Conservation (phyloP, 2,329 filamentous ascomycete genomes). For the Arthrobotrys iridis region DNA sequence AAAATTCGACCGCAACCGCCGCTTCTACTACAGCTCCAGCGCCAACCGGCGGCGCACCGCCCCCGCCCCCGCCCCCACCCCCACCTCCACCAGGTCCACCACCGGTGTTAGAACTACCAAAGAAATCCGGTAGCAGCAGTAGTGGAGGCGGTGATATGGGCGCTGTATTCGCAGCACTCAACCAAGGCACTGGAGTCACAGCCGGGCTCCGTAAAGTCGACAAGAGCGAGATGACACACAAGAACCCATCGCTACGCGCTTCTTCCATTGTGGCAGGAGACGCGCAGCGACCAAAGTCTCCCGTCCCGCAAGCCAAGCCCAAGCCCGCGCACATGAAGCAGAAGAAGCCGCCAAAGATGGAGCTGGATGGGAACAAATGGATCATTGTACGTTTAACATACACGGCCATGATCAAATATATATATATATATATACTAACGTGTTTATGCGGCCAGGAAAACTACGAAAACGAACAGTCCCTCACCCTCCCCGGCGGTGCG, state of each 20-base stretch:
- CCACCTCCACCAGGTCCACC: constrained; percentile 75
- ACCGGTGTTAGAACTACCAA: constrained; percentile 60
- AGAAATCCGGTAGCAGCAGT: constrained; percentile 62
- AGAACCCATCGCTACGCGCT: constrained; percentile 87
- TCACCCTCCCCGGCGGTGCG: constrained; percentile 82
- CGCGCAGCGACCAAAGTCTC: constrained; percentile 76
- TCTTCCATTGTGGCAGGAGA: constrained; percentile 74
- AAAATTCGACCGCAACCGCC: constrained; percentile 61
- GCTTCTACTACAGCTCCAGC: constrained; percentile 66
- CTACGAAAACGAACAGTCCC: constrained; percentile 75
- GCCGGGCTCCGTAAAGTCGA: constrained; percentile 91
- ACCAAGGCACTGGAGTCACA: constrained; percentile 88
- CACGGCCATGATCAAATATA: constrained; percentile 30
- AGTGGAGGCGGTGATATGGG: constrained; percentile 74
- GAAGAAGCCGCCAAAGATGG: constrained; percentile 82
- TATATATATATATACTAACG: constrained; percentile 14
- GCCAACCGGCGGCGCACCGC: constrained; percentile 61
- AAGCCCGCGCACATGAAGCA: constrained; percentile 86
- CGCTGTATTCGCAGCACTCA: constrained; percentile 90
- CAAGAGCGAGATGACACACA: constrained; percentile 96
- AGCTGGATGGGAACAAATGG: constrained; percentile 92
- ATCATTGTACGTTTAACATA: constrained; percentile 70
- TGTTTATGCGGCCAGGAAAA: constrained; percentile 73
- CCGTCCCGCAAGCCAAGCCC: constrained; percentile 85
- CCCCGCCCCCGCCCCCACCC: constrained; percentile 75